These are phyloP conservation scores for Phytophthora parvispora DNA, from an alignment of 352 stramenopile genomes.

Conservation along the genomic window DNA sequence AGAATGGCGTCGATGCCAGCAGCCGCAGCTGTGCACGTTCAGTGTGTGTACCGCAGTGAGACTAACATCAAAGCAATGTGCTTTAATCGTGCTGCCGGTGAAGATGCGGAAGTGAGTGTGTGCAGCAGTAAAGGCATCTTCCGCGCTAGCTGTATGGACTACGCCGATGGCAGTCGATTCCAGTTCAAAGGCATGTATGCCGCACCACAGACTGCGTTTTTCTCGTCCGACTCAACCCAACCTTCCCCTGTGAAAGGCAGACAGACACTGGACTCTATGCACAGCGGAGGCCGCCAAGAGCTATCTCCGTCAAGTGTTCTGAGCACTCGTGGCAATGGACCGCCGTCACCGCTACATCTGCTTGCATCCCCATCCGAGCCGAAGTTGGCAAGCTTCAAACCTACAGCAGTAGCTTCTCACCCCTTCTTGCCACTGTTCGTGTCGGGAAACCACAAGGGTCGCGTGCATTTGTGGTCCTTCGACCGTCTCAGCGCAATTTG, in stretches of 20 bases:
- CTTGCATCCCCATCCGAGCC: slow-evolving; percentile 40
- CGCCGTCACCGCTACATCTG: slow-evolving; percentile 41
- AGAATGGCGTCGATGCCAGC: slow-evolving; percentile 49
- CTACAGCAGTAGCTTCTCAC: slow-evolving; percentile 77
- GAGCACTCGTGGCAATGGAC: slow-evolving; percentile 23
- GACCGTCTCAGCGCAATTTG: slow-evolving; percentile 80
- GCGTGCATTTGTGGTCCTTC: slow-evolving; percentile 87
- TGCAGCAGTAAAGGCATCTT: slow-evolving; percentile 85
- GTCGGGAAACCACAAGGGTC: slow-evolving; percentile 84
- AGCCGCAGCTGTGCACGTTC: slow-evolving; percentile 45
- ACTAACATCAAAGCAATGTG: slow-evolving; percentile 89
- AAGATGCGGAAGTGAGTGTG: slow-evolving; percentile 71
- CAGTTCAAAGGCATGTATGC: slow-evolving; percentile 88
- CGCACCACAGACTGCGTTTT: slow-evolving; percentile 54
- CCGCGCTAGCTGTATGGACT: slow-evolving; percentile 69
- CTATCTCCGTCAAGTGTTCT: slow-evolving; percentile 37
- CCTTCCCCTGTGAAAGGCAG: slow-evolving; percentile 37
- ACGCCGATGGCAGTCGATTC: slow-evolving; percentile 77
- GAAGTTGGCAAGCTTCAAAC: slow-evolving; percentile 81
- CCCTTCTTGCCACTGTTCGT: slow-evolving; percentile 85
- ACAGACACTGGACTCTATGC: slow-evolving; percentile 14
- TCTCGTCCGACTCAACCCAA: slow-evolving; percentile 33
- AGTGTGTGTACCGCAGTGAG: slow-evolving; percentile 85
- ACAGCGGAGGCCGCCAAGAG: slow-evolving; percentile 19
- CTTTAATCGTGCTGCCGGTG: slow-evolving; percentile 73